Evolutionary conservation across 345 rosid genomes (phyloP), one percentile per base, ranked within the genome.

Genomic region (Heritiera littoralis): DNA sequence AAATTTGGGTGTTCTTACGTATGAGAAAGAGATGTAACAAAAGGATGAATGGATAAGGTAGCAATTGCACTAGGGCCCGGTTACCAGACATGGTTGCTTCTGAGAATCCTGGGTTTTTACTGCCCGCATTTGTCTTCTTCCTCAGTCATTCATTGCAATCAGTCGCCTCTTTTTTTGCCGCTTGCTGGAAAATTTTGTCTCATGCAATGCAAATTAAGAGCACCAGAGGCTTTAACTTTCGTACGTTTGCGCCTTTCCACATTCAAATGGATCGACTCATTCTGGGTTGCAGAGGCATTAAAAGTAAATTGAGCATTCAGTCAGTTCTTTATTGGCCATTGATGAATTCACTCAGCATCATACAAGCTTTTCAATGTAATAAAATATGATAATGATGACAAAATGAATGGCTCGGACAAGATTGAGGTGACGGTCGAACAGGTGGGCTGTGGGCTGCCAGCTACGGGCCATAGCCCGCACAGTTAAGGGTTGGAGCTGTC

Each of bases 401-500:
- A 15, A 13, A 48, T 28, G 55, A 60, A 60, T 56, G 61, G 61
- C 4, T 17, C 9, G 52, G 32, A 69, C 73, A 69, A 69, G 55
- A 69, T 43, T 10, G 74, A 70, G 41, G 40, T 70, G 75, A 71
- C 13, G 74, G 18, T 46, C 52, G 56, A 6, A 23, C n/a, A 46
- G 56, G 10, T 48, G 9, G 52, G 13, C 3, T 48, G 52, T 48
- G 12, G 52, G 38, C n/a, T 4, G 2, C 8, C 41, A 12, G 66
- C 30, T 14, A 11, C 12, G 66, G 12, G 72, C 54, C 72, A 41
- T 41, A 43, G 35, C 15, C 71, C 46, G 38, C 17, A 68, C 30
- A 46, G 74, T 49, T 1, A 59, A 3, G 59, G 9, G 3, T 20
- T 66, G 69, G 82, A 63, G 76, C 82, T 82, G 86, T 86, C 91